Evolutionary conservation across 2,329 filamentous ascomycete genomes (phyloP).

Genomic region (Clonostachys chloroleuca): DNA sequence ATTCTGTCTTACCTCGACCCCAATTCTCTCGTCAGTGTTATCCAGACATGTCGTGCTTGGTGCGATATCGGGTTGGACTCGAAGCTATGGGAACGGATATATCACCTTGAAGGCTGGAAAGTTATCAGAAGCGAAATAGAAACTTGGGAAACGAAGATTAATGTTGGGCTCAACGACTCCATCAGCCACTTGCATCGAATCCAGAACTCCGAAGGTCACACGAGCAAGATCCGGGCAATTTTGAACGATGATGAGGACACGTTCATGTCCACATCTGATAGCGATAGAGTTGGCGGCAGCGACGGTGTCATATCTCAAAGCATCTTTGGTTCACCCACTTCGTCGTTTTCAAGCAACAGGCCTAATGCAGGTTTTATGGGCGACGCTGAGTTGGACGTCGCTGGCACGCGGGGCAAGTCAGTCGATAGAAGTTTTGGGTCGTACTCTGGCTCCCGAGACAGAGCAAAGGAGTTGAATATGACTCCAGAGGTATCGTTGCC

Average conservation of each 20-base stretch:
- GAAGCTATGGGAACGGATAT: constrained; percentile 81
- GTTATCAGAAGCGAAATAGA: constrained; percentile 62
- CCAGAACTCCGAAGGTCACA: constrained; percentile 43
- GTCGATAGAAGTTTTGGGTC: constrained; percentile 19
- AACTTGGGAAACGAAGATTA: constrained; percentile 59
- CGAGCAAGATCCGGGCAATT: constrained; percentile 50
- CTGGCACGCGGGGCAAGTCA: constrained; percentile 16
- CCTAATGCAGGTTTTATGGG: constrained; percentile 13
- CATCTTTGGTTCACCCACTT: constrained; percentile 25
- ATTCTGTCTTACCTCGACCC: constrained; percentile 85
- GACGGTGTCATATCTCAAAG: constrained; percentile 8
- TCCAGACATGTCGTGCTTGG: constrained; percentile 78
- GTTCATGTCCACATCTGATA: constrained; percentile 38
- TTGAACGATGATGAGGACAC: constrained; percentile 43
- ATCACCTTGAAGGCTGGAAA: constrained; percentile 82
- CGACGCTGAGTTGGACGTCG: constrained; percentile 21
- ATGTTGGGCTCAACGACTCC: constrained; percentile 31
- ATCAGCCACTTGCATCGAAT: constrained; percentile 35
- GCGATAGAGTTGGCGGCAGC: background rate
- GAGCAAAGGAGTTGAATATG: constrained; percentile 27
- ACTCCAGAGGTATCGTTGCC: constrained; percentile 22
- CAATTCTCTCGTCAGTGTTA: constrained; percentile 72
- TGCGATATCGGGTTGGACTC: constrained; percentile 76
- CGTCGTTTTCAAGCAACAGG: constrained; percentile 21
- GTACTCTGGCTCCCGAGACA: constrained; percentile 19